A percentile compares a stretch with the other conserved stretches of the same genome.
These are phyloP conservation scores for Sphaerosporella brunnea DNA, from an alignment of 495 filamentous ascomycete genomes.

Conservation along the genomic window DNA sequence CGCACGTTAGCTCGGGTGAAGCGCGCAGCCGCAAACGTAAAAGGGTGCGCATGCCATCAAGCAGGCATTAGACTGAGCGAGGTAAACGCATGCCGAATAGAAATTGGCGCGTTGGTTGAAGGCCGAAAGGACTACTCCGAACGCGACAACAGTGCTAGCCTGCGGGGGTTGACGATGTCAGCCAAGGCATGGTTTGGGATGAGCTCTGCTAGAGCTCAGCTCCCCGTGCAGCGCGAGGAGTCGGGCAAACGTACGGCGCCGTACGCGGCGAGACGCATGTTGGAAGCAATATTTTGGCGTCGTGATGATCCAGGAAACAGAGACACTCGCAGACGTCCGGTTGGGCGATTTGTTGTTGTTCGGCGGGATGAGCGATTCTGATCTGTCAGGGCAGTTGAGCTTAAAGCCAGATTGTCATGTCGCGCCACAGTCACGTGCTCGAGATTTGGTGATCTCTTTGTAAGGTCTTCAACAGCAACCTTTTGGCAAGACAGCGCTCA, in stretches of 20 bases:
- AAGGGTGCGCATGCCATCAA: slow-evolving; percentile 49
- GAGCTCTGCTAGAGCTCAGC: background rate
- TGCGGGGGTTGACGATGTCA: slow-evolving; percentile 19
- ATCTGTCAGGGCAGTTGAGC: background rate
- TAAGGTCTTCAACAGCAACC: too few relatives aligned
- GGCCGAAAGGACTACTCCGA: slow-evolving; percentile 66
- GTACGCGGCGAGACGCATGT: slow-evolving; percentile 35
- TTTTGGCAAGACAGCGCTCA: too few relatives aligned
- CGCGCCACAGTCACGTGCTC: slow-evolving; percentile 1
- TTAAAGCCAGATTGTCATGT: background rate
- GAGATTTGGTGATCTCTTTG: background rate
- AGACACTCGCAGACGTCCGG: too few relatives aligned
- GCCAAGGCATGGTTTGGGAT: background rate
- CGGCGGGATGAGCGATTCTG: too few relatives aligned
- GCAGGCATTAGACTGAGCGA: slow-evolving; percentile 87
- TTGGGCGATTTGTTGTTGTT: too few relatives aligned
- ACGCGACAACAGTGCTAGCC: slow-evolving; percentile 63
- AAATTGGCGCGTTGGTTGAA: slow-evolving; percentile 92
- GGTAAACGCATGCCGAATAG: slow-evolving; percentile 90
- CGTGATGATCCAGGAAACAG: too few relatives aligned
- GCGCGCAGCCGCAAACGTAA: slow-evolving; percentile 1
- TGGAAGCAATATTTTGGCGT: slow-evolving; percentile 13
- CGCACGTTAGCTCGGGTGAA: background rate
- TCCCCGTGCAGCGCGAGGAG: background rate
- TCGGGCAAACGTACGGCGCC: slow-evolving; percentile 21